phyloP scores from a whole-genome alignment of 2,329 filamentous ascomycete genomes.

The Paradendryphiella salina region DNA sequence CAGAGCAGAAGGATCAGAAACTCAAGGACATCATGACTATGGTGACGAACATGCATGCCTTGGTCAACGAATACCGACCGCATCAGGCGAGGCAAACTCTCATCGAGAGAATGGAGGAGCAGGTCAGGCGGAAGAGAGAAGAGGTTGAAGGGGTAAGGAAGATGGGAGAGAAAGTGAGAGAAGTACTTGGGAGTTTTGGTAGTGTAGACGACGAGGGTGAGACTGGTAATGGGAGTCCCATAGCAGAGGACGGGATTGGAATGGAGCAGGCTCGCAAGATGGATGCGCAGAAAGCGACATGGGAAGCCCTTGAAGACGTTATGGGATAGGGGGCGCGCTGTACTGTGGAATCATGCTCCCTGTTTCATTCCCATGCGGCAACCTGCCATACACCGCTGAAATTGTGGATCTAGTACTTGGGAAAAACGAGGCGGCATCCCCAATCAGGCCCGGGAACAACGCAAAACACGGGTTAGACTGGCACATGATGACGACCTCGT shows the following conservation, averaged over 20 bases:
- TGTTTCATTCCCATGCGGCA: not conserved
- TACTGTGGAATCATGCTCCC: not conserved
- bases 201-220: slow-evolving; percentile 19
- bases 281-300: slow-evolving; percentile 41
- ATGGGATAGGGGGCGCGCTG: slow-evolving; percentile 17
- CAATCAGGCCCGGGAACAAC: too few relatives aligned
- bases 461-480: too few relatives aligned
- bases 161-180: slow-evolving; percentile 72
- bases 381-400: not conserved
- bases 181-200: slow-evolving; percentile 70
- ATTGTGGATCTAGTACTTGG: not conserved
- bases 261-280: slow-evolving; percentile 21
- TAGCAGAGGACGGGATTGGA: slow-evolving; percentile 18
- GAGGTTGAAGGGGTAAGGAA: slow-evolving; percentile 72
- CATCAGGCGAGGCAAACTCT: slow-evolving; percentile 89
- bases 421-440: too few relatives aligned
- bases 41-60: slow-evolving; percentile 87
- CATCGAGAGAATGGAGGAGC: slow-evolving; percentile 84
- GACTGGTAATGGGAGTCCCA: slow-evolving; percentile 1
- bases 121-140: slow-evolving; percentile 69
- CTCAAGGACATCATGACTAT: slow-evolving; percentile 77
- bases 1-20: slow-evolving; percentile 70
- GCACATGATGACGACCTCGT: not conserved
- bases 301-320: slow-evolving; percentile 44
- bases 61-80: slow-evolving; percentile 91